Evolutionary conservation across 2,329 filamentous ascomycete species (phyloP), one percentile per base, ranked within the genome.

Genomic region (Talaromyces albobiverticillius): DNA sequence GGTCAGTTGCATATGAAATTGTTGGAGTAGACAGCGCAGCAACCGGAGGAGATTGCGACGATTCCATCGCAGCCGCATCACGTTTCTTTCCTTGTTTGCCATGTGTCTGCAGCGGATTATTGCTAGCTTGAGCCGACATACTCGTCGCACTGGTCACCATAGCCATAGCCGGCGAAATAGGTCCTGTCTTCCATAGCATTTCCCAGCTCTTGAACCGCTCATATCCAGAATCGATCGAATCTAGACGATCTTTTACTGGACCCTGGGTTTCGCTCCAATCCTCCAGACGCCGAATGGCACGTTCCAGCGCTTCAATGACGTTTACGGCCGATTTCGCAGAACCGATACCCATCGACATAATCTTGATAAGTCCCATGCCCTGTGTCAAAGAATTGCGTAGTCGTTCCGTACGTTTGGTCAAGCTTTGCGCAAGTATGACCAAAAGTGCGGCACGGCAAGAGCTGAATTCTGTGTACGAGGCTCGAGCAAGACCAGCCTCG

Each of bases 401-500:
- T 29, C 71, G 61, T 52, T 74, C 70, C 1, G 71, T 72, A 13
- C 70, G 68, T 46, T 72, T 71, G 2, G 69, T 71, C 16, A 74
- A 57, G 16, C 68, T 70, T 42, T 73, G 71, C 0, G 71, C 71
- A 6, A 74, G 58, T 14, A 74, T 72, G 25, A 82, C 79, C 2
- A 82, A 69, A 5, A 82, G 67, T 8, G 80, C 79, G 9, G 79
- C 79, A 40, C 80, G 78, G 48, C 79, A 81, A 3, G 79, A 78
- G 61, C 77, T 80, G 61, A 81, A 82, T 58, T 82, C 80, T 3
- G 79, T 81, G 59, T 82, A 82, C 0, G 79, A 81, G 2, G 79
- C 78, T 26, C 79, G 74, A 5, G 80, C 79, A 50, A 82, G 76
- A 14, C 79, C 80, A 13, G 77, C 75, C n/a, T 75, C 77, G 42